Evolutionary conservation across 2,329 filamentous ascomycete species (phyloP), one percentile per base, ranked within the genome.

Genomic region (Diplodia seriata): DNA sequence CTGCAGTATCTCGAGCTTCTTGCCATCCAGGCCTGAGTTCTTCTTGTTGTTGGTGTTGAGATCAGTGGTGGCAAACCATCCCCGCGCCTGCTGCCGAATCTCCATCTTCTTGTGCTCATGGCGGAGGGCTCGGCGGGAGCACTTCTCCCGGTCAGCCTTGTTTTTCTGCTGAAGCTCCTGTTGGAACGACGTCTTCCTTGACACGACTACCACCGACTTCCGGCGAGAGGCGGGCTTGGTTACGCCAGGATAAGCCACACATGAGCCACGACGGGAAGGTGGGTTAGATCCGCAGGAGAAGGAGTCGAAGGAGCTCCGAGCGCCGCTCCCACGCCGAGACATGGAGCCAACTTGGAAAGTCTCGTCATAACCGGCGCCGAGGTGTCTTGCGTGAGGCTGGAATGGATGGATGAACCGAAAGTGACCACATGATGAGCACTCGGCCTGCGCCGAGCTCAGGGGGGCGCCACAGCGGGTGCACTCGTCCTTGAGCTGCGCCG

Each of bases 1-100:
- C 31, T 51, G 38, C 36, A 68, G 57, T 36, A 62, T 68, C 66
- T 68, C 66, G 38, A 63, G 49, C 57, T 68, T 68, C 66, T 68
- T 68, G 36, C 56, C 56, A 18, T 63, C 53, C 49, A 68, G 51
- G 12, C 66, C 66, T 2, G 56, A 63, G 26, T 68, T 68, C 26
- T 63, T 68, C 20, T 63, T 54, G 38, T 68, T 68, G 66, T 68
- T 68, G 5, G 57, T 38, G 49, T 68, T 68, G 8, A 68, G 57
- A 20, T 55, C 36, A 1, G 50, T 56, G 11, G 20, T 12, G 20
- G 66, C 66, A 11, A 14, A 26, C 57, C 56, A 68, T 2, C 66
- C 66, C 11, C 56, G 49, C 12, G 56, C 38, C 26, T 49, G 50
- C 47, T 55, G 56, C 23, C 57, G 57, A 26, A 68, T 63, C 57